phyloP scores from a whole-genome alignment of 768 basidiomycete genomes.

The Lactifluus rugatus region DNA sequence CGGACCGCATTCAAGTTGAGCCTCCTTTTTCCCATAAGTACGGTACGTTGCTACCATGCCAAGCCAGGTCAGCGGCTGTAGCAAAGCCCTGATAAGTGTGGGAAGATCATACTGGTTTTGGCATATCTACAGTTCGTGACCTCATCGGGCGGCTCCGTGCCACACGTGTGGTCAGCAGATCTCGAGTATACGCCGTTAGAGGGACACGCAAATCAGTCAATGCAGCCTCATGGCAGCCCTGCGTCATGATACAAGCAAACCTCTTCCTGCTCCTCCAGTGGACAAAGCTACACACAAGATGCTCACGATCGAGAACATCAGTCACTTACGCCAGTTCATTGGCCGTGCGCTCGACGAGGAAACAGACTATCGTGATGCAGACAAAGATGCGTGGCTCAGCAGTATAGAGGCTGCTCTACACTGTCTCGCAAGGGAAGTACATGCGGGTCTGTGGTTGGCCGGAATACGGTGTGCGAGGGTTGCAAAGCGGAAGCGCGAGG shows the following conservation, averaged over 20 bases:
- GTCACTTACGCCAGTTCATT: conserved; percentile 10
- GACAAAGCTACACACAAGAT: not conserved
- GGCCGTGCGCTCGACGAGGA: conserved; percentile 11
- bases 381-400: conserved; percentile 8
- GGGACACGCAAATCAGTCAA: not conserved
- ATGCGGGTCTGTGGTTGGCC: conserved; percentile 9
- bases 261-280: not conserved
- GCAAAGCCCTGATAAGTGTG: not conserved
- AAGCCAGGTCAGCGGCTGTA: too few relatives aligned
- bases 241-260: not conserved
- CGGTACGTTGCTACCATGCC: too few relatives aligned
- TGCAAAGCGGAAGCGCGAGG: not conserved
- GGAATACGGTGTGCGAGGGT: conserved; percentile 10
- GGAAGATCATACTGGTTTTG: not conserved
- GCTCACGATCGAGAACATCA: conserved; percentile 10
- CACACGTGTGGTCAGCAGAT: too few relatives aligned
- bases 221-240: conserved; percentile 5
- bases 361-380: conserved; percentile 4
- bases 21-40: too few relatives aligned
- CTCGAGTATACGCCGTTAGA: not conserved
- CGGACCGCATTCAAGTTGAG: too few relatives aligned
- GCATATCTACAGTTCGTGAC: not conserved
- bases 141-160: not conserved
- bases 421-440: conserved; percentile 5
- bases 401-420: conserved; percentile 9